These are phyloP conservation scores for Xenoacremonium recifei DNA, from an alignment of 2,329 filamentous ascomycete genomes.

Conservation along the genomic window DNA sequence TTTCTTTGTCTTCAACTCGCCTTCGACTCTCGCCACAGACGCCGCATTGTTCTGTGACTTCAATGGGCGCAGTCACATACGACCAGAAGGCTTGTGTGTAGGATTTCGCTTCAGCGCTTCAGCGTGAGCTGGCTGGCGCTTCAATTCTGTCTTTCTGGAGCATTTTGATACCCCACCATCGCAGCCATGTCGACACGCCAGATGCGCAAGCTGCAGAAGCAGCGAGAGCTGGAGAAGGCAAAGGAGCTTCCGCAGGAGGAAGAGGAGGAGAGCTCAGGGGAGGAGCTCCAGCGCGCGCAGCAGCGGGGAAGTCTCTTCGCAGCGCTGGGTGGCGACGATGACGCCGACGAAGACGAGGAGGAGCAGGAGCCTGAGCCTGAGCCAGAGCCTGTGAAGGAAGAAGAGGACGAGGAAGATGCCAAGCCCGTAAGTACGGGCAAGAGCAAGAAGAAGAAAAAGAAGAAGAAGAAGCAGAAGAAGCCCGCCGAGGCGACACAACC, in stretches of 20 bases:
- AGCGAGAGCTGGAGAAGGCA: slow-evolving; percentile 41
- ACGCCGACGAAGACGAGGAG: slow-evolving; percentile 37
- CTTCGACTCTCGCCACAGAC: no score
- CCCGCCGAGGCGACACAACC: slow-evolving; percentile 16
- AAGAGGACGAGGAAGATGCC: slow-evolving; percentile 36
- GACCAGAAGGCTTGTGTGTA: no score
- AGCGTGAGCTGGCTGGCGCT: no score
- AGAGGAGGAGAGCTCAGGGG: slow-evolving; percentile 30
- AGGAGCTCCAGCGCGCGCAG: slow-evolving; percentile 27
- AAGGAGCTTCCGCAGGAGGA: slow-evolving; percentile 13
- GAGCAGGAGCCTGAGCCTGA: slow-evolving; percentile 9
- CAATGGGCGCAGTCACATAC: no score
- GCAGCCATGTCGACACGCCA: slow-evolving; percentile 53
- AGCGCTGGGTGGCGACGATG: slow-evolving; percentile 46
- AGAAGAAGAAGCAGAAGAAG: slow-evolving; percentile 37
- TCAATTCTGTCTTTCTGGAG: no score
- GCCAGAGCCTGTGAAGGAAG: slow-evolving; percentile 13
- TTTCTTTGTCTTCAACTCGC: no score
- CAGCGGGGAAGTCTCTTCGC: slow-evolving; percentile 50
- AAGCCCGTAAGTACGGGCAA: slow-evolving; percentile 23
- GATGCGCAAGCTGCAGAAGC: slow-evolving; percentile 51
- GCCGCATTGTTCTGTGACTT: no score
- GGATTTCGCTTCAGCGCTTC: no score
- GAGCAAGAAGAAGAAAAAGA: slow-evolving; percentile 39
- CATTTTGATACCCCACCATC: no score